A percentile compares a stretch with the other conserved stretches of the same genome.
These are phyloP conservation scores for Vickermania ingenoplastis DNA, from an alignment of 208 protist species.

Conservation along the genomic window DNA sequence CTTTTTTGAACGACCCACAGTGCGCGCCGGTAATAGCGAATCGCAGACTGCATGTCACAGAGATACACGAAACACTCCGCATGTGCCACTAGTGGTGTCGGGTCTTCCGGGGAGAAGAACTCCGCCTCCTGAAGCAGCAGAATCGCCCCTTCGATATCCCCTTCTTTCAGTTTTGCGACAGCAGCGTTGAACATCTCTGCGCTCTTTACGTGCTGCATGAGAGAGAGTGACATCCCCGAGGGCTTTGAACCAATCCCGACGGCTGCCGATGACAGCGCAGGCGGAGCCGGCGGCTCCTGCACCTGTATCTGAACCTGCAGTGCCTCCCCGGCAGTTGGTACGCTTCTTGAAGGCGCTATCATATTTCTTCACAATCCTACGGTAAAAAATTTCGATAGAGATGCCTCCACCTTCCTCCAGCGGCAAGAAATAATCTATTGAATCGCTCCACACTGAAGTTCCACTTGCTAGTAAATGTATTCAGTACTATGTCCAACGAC, in stretches of 20 bases:
- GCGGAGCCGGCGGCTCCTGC: neutral
- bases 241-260: too few species aligned
- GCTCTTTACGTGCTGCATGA: constrained; percentile 2
- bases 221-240: neutral
- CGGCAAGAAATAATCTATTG: too few species aligned
- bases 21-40: constrained; percentile 70
- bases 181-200: neutral
- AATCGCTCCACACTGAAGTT: too few species aligned
- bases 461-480: too few species aligned
- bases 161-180: constrained; percentile 2
- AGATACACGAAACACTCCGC: constrained; percentile 78
- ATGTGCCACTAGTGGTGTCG: constrained; percentile 54
- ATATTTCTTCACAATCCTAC: too few species aligned
- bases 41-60: constrained; percentile 73
- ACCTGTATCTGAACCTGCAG: neutral
- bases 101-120: constrained; percentile 68
- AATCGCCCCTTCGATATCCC: constrained; percentile 43
- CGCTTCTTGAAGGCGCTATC: too few species aligned
- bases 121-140: constrained; percentile 52
- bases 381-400: too few species aligned
- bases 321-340: too few species aligned
- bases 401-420: neutral
- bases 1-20: constrained; percentile 45
- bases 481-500: too few species aligned
- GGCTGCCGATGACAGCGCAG: too few species aligned